Percentiles rank a stretch among this genome's conserved stretches.
phyloP scores from a whole-genome alignment of 2,329 filamentous ascomycete genomes.

The Arthrobotrys sinensis region DNA sequence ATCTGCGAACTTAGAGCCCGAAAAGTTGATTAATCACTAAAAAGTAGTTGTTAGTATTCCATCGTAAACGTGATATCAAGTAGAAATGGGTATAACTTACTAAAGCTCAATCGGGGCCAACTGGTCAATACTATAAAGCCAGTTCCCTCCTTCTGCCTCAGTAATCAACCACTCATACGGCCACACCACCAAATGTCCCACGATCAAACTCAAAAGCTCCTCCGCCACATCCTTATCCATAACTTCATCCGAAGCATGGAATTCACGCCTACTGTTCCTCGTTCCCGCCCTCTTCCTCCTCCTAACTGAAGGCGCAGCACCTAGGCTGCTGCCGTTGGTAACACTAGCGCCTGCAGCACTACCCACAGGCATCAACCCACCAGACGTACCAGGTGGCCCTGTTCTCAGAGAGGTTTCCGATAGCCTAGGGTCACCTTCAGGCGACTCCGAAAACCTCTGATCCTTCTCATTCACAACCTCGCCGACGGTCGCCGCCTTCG shows the following conservation, averaged over 20 bases:
- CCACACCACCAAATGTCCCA: conserved; percentile 91
- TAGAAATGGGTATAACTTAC: conserved; percentile 72
- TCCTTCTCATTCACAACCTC: conserved; percentile 42
- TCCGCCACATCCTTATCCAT: conserved; percentile 83
- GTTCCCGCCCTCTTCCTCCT: conserved; percentile 79
- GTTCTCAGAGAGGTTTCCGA: conserved; percentile 41
- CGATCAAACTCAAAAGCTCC: conserved; percentile 83
- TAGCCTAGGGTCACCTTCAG: conserved; percentile 29
- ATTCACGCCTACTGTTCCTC: conserved; percentile 77
- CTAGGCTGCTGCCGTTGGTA: conserved; percentile 52
- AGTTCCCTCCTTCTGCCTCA: conserved; percentile 93
- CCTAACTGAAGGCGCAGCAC: conserved; percentile 66
- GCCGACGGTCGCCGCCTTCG: conserved; percentile 10
- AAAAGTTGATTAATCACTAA: conserved; percentile 44
- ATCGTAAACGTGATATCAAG: background rate
- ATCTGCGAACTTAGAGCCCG: background rate
- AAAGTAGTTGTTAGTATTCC: conserved; percentile 32
- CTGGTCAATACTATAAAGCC: conserved; percentile 96
- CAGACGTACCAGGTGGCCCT: conserved; percentile 2
- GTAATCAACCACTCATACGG: conserved; percentile 95
- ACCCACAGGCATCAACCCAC: conserved; percentile 31
- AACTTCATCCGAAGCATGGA: conserved; percentile 80
- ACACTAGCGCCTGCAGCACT: conserved; percentile 41
- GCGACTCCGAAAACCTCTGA: conserved; percentile 24
- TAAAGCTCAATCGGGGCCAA: conserved; percentile 98